A percentile compares a stretch with the other conserved stretches of the same genome.
phyloP scores from a whole-genome alignment of 495 filamentous ascomycete genomes.

The Glutinoglossum americanum region DNA sequence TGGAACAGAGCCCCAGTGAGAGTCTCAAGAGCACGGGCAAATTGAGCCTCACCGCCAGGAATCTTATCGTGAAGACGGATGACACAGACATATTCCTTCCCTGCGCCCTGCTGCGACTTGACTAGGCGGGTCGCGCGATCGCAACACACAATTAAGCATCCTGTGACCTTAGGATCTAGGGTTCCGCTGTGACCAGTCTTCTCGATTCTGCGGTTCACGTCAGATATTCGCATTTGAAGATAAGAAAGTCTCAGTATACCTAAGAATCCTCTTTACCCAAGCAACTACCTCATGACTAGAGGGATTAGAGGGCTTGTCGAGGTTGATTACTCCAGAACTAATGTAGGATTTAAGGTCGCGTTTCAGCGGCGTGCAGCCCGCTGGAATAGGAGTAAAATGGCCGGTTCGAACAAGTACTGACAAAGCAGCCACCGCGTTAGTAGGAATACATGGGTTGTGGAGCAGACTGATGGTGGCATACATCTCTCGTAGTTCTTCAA shows the following conservation, averaged over 20 bases:
- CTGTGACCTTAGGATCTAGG: slow-evolving; percentile 83
- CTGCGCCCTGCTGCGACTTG: slow-evolving; percentile 94
- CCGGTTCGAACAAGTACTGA: slow-evolving; percentile 68
- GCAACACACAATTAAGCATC: slow-evolving; percentile 87
- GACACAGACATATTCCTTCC: slow-evolving; percentile 75
- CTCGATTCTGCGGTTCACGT: slow-evolving; percentile 38
- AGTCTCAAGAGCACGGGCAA: slow-evolving; percentile 76
- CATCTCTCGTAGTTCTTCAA: slow-evolving; percentile 79
- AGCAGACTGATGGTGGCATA: slow-evolving; percentile 20
- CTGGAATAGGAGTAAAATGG: slow-evolving; percentile 85
- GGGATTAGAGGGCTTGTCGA: slow-evolving; percentile 95
- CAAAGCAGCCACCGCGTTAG: slow-evolving; percentile 4
- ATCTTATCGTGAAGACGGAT: slow-evolving; percentile 84
- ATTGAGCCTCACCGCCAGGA: slow-evolving; percentile 72
- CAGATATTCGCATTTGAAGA: not conserved
- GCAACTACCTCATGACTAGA: slow-evolving; percentile 96
- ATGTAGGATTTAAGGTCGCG: slow-evolving; percentile 92
- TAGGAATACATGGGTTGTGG: not conserved
- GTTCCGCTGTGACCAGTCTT: slow-evolving; percentile 97
- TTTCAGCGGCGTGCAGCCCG: slow-evolving; percentile 64
- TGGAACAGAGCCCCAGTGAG: slow-evolving; percentile 94
- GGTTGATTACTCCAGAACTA: slow-evolving; percentile 89
- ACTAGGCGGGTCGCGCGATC: slow-evolving; percentile 91
- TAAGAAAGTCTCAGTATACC: slow-evolving; percentile 26
- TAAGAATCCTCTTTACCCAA: slow-evolving; percentile 92